Base-by-base conservation (phyloP, 176 grass and related monocot genomes). In the Lolium multiflorum region DNA sequence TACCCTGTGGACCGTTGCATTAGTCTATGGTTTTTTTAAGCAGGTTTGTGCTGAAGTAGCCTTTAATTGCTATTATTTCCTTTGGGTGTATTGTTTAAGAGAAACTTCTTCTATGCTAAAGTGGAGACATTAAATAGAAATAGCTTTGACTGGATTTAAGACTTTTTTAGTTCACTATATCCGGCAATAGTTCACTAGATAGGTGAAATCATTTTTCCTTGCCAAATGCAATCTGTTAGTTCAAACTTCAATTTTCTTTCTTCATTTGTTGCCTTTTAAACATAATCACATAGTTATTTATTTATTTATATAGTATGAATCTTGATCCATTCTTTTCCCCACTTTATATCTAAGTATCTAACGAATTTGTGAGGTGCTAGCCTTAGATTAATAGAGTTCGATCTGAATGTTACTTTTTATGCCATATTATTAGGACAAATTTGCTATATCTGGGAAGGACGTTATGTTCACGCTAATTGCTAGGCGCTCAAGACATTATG, bases 1-100 rank as follows among this genome's bases (percentile, higher is more conserved):
- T 90, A 87, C 82, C 44, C 66, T 88, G 69, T 98, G 93, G 93
- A 96, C 96, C 0, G 90, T 95, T 68, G 85, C 96, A 71, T 87
- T 98, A 48, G 93, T 98, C 31, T 95, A 94, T 88, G 96, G 96
- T 6, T 98, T 98, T 39, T 98, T 98, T 90, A 94, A 89, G 79
- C 96, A 98, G 90, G 96, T 98, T 89, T 25, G 14, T 43, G 12
- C n/a, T 78, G 51, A 62, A 77, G 77, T 81, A 17, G 55, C 13
- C n/a, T 88, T 74, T 56, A 44, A 66, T 65, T 56, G 26, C 26
- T 51, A 51, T 52, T 64, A 52, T 65, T 48, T 75, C 58, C 58
- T 14, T 47, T 37, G 44, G 4, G 47, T 15, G 55, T 20, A 22
- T n/a, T 86, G 28, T 62, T 14, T 22, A 79, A 41, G 65, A 79